Conservation (phyloP, 768 basidiomycete genomes). For the Boletus rubropictus region DNA sequence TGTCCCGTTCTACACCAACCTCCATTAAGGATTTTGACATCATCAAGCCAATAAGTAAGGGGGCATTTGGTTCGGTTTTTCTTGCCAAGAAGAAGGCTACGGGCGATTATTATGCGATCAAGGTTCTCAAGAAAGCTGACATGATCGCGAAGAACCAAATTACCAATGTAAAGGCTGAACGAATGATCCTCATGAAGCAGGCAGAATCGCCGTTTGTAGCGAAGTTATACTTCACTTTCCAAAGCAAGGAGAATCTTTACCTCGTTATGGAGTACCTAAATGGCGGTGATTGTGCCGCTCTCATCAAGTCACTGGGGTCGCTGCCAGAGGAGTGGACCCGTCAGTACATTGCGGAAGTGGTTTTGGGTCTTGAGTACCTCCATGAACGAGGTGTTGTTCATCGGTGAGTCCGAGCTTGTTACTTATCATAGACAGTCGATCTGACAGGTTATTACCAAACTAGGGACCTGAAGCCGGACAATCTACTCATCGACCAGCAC, state of each 20-base stretch:
- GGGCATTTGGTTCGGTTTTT: constrained; percentile 97
- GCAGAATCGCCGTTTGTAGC: constrained; percentile 97
- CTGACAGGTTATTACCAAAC: constrained; percentile 7
- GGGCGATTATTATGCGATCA: constrained; percentile 98
- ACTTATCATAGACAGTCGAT: not conserved
- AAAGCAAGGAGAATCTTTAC: constrained; percentile 98
- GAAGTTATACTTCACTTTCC: constrained; percentile 97
- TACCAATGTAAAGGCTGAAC: constrained; percentile 98
- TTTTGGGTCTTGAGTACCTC: constrained; percentile 93
- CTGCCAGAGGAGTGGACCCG: constrained; percentile 96
- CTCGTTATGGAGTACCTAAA: constrained; percentile 99
- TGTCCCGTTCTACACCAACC: constrained; percentile 74
- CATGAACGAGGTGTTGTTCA: constrained; percentile 94
- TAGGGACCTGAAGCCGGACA: constrained; percentile 97
- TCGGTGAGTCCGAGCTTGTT: constrained; percentile 54
- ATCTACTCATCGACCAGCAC: constrained; percentile 91
- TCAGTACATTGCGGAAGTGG: constrained; percentile 94
- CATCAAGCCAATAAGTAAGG: constrained; percentile 98
- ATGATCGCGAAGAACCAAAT: constrained; percentile 99
- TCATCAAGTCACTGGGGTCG: constrained; percentile 92
- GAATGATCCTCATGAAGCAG: constrained; percentile 99
- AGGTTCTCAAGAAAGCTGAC: constrained; percentile 99
- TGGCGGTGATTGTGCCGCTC: constrained; percentile 94
- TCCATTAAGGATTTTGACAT: constrained; percentile 99
- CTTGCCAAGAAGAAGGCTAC: constrained; percentile 97